phyloP scores from a whole-genome alignment of 2,329 filamentous ascomycete species.

The Fusarium euwallaceae region DNA sequence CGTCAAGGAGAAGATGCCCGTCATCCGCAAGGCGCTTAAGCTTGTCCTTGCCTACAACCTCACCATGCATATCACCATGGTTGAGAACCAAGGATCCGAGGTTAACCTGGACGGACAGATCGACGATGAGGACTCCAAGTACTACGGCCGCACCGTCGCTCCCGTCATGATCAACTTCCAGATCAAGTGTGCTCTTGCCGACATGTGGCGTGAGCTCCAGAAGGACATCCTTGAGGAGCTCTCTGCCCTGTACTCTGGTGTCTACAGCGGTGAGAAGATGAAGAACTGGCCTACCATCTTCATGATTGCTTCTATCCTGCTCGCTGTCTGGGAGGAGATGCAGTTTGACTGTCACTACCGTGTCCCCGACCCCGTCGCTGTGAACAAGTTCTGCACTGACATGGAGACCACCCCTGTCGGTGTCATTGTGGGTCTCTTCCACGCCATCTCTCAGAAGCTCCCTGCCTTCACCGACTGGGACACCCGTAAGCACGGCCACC shows the following conservation, averaged over 20 bases:
- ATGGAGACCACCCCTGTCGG: conserved; percentile 98
- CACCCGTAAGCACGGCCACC: conserved; percentile 87
- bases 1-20: conserved; percentile 85
- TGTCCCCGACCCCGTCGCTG: conserved; percentile 83
- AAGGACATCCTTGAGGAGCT: conserved; percentile 97
- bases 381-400: conserved; percentile 94
- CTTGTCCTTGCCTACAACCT: conserved; percentile 96
- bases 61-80: conserved; percentile 93
- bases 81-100: conserved; percentile 89
- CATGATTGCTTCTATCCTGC: conserved; percentile 92
- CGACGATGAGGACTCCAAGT: conserved; percentile 87
- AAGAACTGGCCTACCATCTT: conserved; percentile 99
- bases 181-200: conserved; percentile 96
- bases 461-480: conserved; percentile 96
- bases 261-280: conserved; percentile 96
- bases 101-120: conserved; percentile 84
- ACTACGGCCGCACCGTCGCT: conserved; percentile 89
- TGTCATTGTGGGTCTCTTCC: conserved; percentile 96
- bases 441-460: conserved; percentile 96
- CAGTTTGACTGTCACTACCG: conserved; percentile 99
- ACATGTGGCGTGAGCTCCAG: conserved; percentile 98
- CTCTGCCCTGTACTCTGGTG: conserved; percentile 92
- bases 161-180: conserved; percentile 99
- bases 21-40: conserved; percentile 95
- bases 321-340: conserved; percentile 98